phyloP scores from a whole-genome alignment of 1,284 basidiomycete genomes.

The Porogramme epimiltina region DNA sequence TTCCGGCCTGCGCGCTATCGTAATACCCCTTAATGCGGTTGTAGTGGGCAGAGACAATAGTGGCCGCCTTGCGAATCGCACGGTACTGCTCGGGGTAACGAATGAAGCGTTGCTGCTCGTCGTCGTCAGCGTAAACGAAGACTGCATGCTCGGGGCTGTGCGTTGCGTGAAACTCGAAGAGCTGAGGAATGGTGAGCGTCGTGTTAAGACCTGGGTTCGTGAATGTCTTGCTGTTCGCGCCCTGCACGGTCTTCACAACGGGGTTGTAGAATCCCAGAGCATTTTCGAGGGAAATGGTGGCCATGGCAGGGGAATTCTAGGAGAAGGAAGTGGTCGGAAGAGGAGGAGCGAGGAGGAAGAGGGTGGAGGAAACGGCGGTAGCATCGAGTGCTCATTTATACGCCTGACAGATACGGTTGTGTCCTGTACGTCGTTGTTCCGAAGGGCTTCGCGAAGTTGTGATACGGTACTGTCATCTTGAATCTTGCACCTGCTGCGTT shows the following conservation, averaged over 20 bases:
- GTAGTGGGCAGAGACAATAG: constrained; percentile 15
- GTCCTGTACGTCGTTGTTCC: no score
- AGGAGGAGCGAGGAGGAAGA: no score
- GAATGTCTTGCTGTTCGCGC: constrained; percentile 18
- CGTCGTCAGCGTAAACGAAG: constrained; percentile 28
- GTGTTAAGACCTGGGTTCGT: constrained; percentile 6
- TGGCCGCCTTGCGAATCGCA: constrained; percentile 28
- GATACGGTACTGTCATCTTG: no score
- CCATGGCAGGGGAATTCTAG: no score
- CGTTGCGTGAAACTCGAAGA: constrained; percentile 34
- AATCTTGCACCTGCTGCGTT: no score
- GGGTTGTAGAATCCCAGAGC: constrained; percentile 19
- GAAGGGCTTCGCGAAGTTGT: no score
- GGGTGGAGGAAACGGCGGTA: no score
- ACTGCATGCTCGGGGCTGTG: constrained; percentile 33
- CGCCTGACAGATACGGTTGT: no score
- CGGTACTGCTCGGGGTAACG: constrained; percentile 25
- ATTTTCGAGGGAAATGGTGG: constrained; percentile 11
- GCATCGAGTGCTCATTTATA: no score
- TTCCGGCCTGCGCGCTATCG: constrained; percentile 7
- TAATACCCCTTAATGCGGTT: constrained; percentile 6
- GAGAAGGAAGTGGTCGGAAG: no score
- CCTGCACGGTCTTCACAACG: constrained; percentile 11
- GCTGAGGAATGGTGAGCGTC: constrained; percentile 26
- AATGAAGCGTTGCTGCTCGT: constrained; percentile 15